Base-by-base conservation (phyloP, 306 rosid species). In the Vigna mungo region DNA sequence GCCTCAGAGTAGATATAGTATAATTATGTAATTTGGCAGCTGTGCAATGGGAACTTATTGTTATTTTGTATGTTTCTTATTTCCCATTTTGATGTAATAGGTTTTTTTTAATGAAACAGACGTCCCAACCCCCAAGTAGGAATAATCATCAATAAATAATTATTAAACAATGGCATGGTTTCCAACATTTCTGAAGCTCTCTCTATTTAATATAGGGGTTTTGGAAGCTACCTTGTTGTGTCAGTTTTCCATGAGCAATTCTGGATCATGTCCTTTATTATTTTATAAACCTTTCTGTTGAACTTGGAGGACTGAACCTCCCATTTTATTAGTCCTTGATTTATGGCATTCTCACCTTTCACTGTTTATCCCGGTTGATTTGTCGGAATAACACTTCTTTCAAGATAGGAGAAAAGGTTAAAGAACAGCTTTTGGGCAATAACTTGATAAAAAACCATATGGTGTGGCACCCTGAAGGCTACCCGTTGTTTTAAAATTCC, bases 11-110 rank as follows among this genome's bases (percentile, higher is more conserved):
- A 78, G 55, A 74, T 78, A 63, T 64, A 41, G 44, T 39, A 65
- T 64, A 47, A 20, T 49, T 49, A 34, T 62, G 48, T 48, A 23
- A 43, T 44, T 39, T 81, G 76, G 72, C 81, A 68, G 83, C 63
- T 55, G 73, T 65, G 60, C 53, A 53, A 18, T 36, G 79, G 78
- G 67, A 52, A 75, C 64, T 30, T 39, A 17, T 56, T 71, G 48
- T 62, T 70, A 43, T 58, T 8, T 48, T 48, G 61, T 49, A 6
- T 78, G 79, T 60, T 54, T 74, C 20, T 48, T 62, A 6, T 63
- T 75, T 9, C n/a, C 34, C 47, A 16, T 54, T 77, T 72, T 56
- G 74, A 52, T 30, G 69, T 72, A 7, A 32, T 44, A 32, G 61
- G 25, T 3, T 25, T 32, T 51, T 68, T 80, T 72, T 64, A 48